Percentiles rank a stretch among this genome's conserved stretches.
Conservation (phyloP, 176 grass and related monocot genomes). For the Oryza glumipatula region DNA sequence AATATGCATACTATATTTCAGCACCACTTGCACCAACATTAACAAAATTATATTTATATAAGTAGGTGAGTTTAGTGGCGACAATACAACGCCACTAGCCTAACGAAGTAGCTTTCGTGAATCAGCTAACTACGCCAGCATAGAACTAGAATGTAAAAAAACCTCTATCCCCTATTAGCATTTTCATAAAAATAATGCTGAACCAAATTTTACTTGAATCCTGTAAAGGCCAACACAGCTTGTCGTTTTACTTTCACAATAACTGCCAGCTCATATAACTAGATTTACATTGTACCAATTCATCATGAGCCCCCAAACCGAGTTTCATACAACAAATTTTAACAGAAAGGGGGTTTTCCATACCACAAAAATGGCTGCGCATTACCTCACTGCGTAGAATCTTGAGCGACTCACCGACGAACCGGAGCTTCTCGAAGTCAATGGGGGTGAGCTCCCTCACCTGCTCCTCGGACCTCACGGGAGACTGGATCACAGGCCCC, state of each 20-base stretch:
- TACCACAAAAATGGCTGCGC: conserved; percentile 23
- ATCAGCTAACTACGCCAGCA: conserved; percentile 3
- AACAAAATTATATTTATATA: neutral
- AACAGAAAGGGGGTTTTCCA: conserved; percentile 1
- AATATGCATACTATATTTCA: neutral
- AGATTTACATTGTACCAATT: neutral
- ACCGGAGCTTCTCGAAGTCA: conserved; percentile 82
- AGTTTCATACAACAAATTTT: conserved; percentile 9
- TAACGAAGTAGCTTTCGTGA: neutral
- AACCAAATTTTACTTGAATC: conserved; percentile 4
- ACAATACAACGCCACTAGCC: neutral
- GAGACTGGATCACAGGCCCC: conserved; percentile 82
- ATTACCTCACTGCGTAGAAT: conserved; percentile 88
- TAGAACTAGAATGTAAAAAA: conserved; percentile 9
- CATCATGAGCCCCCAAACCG: neutral
- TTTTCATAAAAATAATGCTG: conserved; percentile 19
- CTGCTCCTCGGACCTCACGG: conserved; percentile 66
- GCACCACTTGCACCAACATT: neutral
- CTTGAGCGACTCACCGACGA: conserved; percentile 86
- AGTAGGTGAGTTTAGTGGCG: neutral
- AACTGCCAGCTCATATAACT: neutral
- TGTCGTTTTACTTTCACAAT: neutral
- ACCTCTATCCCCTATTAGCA: neutral
- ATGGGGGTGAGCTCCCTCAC: conserved; percentile 69
- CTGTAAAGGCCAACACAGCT: neutral